Percentiles rank a stretch among this genome's conserved stretches.
phyloP scores from a whole-genome alignment of 148 eudicot genomes.

The Rhododendron kiyosumense region DNA sequence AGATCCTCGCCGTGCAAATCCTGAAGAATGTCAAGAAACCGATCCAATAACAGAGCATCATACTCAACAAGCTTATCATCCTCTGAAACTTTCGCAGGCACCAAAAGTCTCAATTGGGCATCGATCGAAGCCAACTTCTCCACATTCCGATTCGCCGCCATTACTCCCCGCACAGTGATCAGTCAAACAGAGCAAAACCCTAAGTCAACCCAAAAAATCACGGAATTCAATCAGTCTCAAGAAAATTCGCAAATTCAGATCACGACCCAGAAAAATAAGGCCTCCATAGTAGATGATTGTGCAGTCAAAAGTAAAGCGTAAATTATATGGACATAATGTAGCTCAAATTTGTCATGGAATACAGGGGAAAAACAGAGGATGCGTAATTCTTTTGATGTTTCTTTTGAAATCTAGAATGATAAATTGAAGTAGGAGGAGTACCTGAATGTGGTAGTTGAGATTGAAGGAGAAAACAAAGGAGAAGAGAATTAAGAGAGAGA shows the following conservation, averaged over 20 bases:
- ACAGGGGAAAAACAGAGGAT: neutral
- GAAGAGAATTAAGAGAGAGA: neutral
- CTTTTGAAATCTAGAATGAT: neutral
- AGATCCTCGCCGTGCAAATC: constrained; percentile 79
- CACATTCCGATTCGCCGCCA: constrained; percentile 45
- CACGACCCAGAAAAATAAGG: constrained; percentile 7
- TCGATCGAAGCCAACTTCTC: constrained; percentile 79
- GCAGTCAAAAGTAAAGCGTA: neutral
- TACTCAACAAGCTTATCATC: constrained; percentile 82
- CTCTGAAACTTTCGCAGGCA: constrained; percentile 65
- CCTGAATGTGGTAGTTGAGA: neutral
- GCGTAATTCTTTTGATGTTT: neutral
- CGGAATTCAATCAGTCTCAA: neutral
- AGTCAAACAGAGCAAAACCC: constrained; percentile 4
- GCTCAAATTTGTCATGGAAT: neutral
- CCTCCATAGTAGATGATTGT: neutral
- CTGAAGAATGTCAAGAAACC: constrained; percentile 77
- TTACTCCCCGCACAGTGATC: neutral
- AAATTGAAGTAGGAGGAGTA: neutral
- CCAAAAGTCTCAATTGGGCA: constrained; percentile 65
- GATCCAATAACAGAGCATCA: constrained; percentile 72
- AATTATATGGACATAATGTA: neutral
- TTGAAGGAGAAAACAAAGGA: neutral
- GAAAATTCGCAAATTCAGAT: neutral
- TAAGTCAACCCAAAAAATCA: constrained; percentile 2